Conservation (phyloP, 2,329 filamentous ascomycete genomes). For the Periconia digitata region DNA sequence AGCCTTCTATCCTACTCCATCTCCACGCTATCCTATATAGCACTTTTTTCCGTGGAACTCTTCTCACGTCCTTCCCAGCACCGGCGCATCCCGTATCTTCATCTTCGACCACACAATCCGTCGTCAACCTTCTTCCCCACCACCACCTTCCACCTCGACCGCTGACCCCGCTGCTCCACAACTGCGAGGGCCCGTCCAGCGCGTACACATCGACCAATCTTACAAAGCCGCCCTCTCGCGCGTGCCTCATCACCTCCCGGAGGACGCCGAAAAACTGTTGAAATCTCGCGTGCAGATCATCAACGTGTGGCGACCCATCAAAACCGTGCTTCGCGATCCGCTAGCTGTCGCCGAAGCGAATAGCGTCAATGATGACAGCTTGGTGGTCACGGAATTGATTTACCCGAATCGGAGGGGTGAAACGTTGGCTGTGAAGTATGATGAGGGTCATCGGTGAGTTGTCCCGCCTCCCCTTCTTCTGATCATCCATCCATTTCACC, state of each 20-base stretch:
- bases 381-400: constrained; percentile 30
- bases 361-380: constrained; percentile 29
- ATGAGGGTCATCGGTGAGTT: constrained; percentile 27
- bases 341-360: constrained; percentile 34
- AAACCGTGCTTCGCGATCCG: constrained; percentile 33
- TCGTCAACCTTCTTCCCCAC: constrained; percentile 37
- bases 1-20: constrained; percentile 6
- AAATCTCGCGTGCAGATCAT: constrained; percentile 37
- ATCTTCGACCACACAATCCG: constrained; percentile 67
- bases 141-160: constrained; percentile 15
- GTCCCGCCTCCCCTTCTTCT: neutral
- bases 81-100: constrained; percentile 58
- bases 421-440: constrained; percentile 30
- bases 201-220: constrained; percentile 62
- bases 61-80: constrained; percentile 42
- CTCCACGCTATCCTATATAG: neutral
- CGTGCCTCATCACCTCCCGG: constrained; percentile 33
- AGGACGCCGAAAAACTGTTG: constrained; percentile 31
- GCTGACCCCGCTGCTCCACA: constrained; percentile 20
- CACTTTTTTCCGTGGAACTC: too few species aligned
- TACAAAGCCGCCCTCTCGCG: constrained; percentile 39
- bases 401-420: constrained; percentile 34
- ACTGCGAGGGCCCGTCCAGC: constrained; percentile 51
- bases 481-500: too few species aligned
- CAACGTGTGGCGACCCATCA: constrained; percentile 42